Evolutionary conservation across 139 green algal genomes (phyloP).

Genomic region (Chlorella vulgaris): DNA sequence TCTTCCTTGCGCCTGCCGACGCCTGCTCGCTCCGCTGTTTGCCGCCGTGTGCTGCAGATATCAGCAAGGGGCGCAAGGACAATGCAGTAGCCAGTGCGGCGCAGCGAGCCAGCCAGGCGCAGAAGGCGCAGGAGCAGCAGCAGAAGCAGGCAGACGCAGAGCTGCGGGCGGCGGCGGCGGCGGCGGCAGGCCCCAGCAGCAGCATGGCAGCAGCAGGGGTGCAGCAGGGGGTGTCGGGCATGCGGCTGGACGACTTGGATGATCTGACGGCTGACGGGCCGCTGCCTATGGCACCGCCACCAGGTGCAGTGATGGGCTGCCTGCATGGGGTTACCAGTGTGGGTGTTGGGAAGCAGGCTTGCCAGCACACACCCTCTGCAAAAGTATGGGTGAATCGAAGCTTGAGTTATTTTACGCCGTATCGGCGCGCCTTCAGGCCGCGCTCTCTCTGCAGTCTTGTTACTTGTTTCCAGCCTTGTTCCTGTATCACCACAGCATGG

Average conservation of each 20-base stretch:
- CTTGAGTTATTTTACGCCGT: too few species aligned
- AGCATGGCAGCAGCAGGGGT: slow-evolving; percentile 3
- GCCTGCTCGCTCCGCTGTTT: not conserved
- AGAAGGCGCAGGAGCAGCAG: not conserved
- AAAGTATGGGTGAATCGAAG: too few species aligned
- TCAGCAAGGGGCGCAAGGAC: slow-evolving; percentile 11
- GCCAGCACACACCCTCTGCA: too few species aligned
- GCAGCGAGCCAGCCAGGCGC: slow-evolving; percentile 1
- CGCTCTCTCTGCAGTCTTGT: too few species aligned
- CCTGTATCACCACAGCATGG: too few species aligned
- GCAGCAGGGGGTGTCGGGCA: too few species aligned
- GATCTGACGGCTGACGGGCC: slow-evolving; percentile 1
- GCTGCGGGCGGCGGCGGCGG: not conserved
- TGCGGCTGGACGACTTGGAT: not conserved
- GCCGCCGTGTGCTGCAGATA: not conserved
- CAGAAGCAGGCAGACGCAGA: slow-evolving; percentile 16
- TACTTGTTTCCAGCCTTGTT: too few species aligned
- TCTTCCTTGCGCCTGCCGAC: not conserved
- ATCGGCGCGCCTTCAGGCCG: too few species aligned
- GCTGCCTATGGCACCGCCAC: slow-evolving; percentile 1
- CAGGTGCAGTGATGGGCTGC: too few species aligned
- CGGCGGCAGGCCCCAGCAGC: not conserved
- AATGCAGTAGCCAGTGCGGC: not conserved
- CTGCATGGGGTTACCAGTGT: too few species aligned
- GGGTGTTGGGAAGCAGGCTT: too few species aligned